Evolutionary conservation across 345 rosid species (phyloP).

Genomic region (Arabidopsis arenosa): DNA sequence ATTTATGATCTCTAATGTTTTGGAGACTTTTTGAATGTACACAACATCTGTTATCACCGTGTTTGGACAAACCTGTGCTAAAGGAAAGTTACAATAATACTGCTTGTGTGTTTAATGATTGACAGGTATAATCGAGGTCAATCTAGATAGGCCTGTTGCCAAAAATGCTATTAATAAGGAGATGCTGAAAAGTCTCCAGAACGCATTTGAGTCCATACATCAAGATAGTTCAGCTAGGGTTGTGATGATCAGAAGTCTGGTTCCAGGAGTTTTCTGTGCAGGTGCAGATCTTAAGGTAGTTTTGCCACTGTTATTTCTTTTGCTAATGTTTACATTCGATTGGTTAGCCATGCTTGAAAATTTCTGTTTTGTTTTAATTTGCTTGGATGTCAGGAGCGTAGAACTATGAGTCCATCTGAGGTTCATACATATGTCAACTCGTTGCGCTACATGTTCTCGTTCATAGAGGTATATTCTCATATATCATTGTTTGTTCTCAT

Average conservation of each 20-base stretch:
- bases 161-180: constrained; percentile 84
- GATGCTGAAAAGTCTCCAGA: constrained; percentile 69
- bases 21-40: not conserved
- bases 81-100: constrained; percentile 3
- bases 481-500: not conserved
- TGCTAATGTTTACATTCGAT: no score
- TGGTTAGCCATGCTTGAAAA: constrained; percentile 13
- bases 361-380: not conserved
- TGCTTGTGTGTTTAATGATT: constrained; percentile 27
- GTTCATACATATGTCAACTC: constrained; percentile 72
- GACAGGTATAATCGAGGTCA: constrained; percentile 83
- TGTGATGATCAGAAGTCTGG: constrained; percentile 71
- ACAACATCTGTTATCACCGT: not conserved
- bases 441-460: constrained; percentile 73
- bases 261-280: constrained; percentile 84
- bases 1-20: not conserved
- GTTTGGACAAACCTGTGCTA: not conserved
- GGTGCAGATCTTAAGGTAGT: constrained; percentile 91
- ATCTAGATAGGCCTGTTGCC: constrained; percentile 66
- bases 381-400: constrained; percentile 77
- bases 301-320: no score
- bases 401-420: constrained; percentile 73
- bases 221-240: constrained; percentile 68
- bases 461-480: constrained; percentile 64
- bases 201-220: constrained; percentile 59